Conservation (phyloP, 176 grass and related monocot species). For the Dendrocalamus sinicus region DNA sequence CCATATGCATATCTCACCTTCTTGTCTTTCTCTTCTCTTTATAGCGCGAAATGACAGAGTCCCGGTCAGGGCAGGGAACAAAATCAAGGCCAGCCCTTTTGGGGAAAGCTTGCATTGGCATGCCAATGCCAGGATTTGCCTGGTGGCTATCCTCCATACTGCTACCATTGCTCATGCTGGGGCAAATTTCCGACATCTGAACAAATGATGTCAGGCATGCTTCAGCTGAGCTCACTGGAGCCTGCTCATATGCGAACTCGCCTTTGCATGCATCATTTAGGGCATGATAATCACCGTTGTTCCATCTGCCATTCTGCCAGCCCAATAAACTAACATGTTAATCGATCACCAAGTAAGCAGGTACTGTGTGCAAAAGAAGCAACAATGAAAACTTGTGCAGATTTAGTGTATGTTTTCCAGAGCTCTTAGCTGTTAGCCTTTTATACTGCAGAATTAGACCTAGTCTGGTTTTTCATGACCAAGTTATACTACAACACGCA, state of each 20-base stretch:
- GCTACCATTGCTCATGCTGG: conserved; percentile 49
- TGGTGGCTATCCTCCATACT: conserved; percentile 38
- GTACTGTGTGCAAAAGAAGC: not conserved
- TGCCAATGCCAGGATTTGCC: conserved; percentile 22
- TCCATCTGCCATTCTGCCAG: conserved; percentile 54
- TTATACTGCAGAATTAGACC: not conserved
- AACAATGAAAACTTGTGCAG: not conserved
- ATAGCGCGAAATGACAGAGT: conserved; percentile 74
- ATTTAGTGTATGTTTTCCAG: not conserved
- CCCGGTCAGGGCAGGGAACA: conserved; percentile 59
- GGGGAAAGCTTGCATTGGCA: conserved; percentile 46
- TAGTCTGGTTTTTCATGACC: not conserved
- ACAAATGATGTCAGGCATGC: conserved; percentile 64
- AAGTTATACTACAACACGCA: not conserved
- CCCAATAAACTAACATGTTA: conserved; percentile 1
- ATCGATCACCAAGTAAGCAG: conserved; percentile 4
- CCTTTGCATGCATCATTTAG: conserved; percentile 39
- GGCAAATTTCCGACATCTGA: conserved; percentile 65
- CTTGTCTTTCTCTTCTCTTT: conserved; percentile 97
- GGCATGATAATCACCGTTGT: conserved; percentile 34
- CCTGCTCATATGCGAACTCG: conserved; percentile 53
- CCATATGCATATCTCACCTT: conserved; percentile 54
- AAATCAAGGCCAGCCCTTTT: conserved; percentile 55
- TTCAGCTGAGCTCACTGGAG: conserved; percentile 57
- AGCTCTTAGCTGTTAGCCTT: not conserved